Evolutionary conservation across 202 grass and related monocot species (phyloP), one percentile per base, ranked within the genome.

Genomic region (Saccharum hybrid): DNA sequence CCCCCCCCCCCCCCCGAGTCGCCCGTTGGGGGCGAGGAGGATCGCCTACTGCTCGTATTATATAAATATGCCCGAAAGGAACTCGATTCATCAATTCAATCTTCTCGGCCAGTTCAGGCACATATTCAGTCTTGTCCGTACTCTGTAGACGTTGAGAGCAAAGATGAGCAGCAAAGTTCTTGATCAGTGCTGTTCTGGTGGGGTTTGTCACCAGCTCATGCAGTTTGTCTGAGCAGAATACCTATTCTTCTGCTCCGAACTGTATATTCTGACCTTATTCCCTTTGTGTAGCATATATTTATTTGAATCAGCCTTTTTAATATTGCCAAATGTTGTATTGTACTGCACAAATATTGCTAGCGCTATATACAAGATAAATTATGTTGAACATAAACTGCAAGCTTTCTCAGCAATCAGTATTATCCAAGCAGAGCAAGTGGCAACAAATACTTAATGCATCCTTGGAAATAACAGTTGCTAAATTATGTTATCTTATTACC

Each of bases 141-240:
- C 49, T 49, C 5, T 52, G 65, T 36, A 73, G 71, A 57, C 26
- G 61, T 77, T 52, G 52, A 77, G 77, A 87, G 54, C 69, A 86
- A 81, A 56, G 68, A 91, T 83, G 84, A 77, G 51, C 66, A 59
- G 36, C 66, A 49, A 21, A 62, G 39, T 79, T 85, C 68, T 91
- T 94, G 64, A 71, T 89, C 73, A 87, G 89, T 89, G 60, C 40
- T 38, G 79, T 94, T 77, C 34, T 94, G 38, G 67, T 85, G 66
- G 92, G 92, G 56, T 68, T 94, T 4, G 31, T 85, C 64, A 85
- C 81, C 80, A 84, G 79, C 65, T 83, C 85, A 34, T 91, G 86
- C 67, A 89, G 89, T 14, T 87, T 82, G 63, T 71, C 85, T 71
- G 89, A 79, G 36, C 66, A 85, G 33, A 91, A 94, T 68, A 74